A percentile compares a stretch with the other conserved stretches of the same genome.
Evolutionary conservation across 352 stramenopile species (phyloP).

Genomic region (Globisporangium solare): DNA sequence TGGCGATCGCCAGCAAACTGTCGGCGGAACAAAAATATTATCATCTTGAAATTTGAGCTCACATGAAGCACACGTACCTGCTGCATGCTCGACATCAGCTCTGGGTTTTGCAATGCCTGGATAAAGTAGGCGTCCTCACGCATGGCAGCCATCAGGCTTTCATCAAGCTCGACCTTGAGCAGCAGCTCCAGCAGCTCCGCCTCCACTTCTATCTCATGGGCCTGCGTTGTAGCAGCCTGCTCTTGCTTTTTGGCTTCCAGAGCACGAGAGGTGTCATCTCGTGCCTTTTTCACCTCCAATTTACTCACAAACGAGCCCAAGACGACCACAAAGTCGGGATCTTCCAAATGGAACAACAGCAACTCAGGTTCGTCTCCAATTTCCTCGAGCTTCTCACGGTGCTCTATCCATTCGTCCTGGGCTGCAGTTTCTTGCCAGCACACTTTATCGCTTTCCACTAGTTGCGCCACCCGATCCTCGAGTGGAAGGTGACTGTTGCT

Average conservation of each 20-base stretch:
- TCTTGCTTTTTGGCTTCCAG: neutral
- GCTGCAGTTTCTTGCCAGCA: slow-evolving; percentile 16
- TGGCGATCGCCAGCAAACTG: slow-evolving; percentile 57
- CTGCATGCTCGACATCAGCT: slow-evolving; percentile 56
- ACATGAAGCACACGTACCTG: slow-evolving; percentile 29
- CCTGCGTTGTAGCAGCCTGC: neutral
- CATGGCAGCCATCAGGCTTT: slow-evolving; percentile 54
- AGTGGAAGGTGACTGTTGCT: slow-evolving; percentile 15
- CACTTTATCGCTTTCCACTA: slow-evolving; percentile 13
- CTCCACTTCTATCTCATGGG: slow-evolving; percentile 11
- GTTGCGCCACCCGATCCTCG: slow-evolving; percentile 31
- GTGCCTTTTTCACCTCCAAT: slow-evolving; percentile 18
- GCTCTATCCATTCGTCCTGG: slow-evolving; percentile 24
- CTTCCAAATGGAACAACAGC: slow-evolving; percentile 61
- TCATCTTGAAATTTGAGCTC: neutral
- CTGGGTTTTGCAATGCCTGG: slow-evolving; percentile 38
- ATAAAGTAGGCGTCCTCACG: slow-evolving; percentile 53
- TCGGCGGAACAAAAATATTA: neutral
- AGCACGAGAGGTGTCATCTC: neutral
- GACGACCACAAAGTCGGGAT: slow-evolving; percentile 28
- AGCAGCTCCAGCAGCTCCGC: slow-evolving; percentile 39
- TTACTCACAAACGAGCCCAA: slow-evolving; percentile 35
- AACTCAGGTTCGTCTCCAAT: slow-evolving; percentile 65
- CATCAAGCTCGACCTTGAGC: slow-evolving; percentile 38
- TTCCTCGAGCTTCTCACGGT: slow-evolving; percentile 42